Evolutionary conservation across 352 stramenopile genomes (phyloP).

Genomic region (Globisporangium nodosum): DNA sequence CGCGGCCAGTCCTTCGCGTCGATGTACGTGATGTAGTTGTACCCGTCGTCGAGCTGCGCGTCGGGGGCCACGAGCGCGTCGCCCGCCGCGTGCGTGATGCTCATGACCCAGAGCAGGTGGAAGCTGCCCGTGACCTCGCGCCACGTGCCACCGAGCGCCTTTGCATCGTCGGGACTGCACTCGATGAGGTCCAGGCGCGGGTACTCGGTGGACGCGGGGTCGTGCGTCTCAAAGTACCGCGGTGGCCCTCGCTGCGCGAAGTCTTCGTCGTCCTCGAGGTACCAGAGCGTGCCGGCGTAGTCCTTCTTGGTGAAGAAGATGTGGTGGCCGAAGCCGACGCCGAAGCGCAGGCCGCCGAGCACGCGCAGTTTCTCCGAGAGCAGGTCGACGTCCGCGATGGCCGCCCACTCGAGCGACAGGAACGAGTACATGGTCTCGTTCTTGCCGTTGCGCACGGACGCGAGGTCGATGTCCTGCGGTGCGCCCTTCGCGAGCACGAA

Average conservation of each 20-base stretch:
- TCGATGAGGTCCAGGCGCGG: conserved; percentile 45
- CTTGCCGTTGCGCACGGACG: conserved; percentile 50
- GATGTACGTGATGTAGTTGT: conserved; percentile 55
- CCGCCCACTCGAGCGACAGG: conserved; percentile 76
- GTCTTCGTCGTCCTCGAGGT: conserved; percentile 36
- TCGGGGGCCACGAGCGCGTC: conserved; percentile 42
- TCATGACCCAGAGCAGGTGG: conserved; percentile 59
- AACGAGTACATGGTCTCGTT: conserved; percentile 63
- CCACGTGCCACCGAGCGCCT: conserved; percentile 21
- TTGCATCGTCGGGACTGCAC: conserved; percentile 5
- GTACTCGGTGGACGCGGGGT: conserved; percentile 21
- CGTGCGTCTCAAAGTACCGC: conserved; percentile 35
- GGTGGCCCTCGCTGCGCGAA: conserved; percentile 6
- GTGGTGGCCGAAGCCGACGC: conserved; percentile 48
- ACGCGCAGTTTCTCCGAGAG: conserved; percentile 62
- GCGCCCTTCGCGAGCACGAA: conserved; percentile 65
- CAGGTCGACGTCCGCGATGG: conserved; percentile 81
- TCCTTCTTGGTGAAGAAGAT: conserved; percentile 41
- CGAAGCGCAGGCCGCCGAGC: conserved; percentile 64
- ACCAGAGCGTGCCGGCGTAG: conserved; percentile 60
- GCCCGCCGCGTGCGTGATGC: conserved; percentile 45
- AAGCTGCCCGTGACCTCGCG: conserved; percentile 49
- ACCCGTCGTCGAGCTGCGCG: conserved; percentile 53
- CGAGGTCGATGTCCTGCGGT: conserved; percentile 61
- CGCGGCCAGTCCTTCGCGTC: conserved; percentile 24